Evolutionary conservation across 2,329 filamentous ascomycete species (phyloP).

Genomic region (Hyphodiscus sp.): DNA sequence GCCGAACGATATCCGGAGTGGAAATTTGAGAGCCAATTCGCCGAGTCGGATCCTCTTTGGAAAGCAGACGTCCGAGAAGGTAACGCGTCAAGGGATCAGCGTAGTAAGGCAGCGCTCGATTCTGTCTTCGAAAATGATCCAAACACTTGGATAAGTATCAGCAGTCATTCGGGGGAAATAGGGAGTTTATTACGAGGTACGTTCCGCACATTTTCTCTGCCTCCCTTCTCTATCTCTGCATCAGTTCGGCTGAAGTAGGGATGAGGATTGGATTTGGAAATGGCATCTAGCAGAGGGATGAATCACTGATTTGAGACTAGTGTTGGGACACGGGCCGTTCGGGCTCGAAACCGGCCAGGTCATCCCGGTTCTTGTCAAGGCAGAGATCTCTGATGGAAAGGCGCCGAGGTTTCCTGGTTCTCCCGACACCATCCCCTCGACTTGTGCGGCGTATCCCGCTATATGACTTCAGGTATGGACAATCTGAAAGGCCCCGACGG

Average conservation of each 20-base stretch:
- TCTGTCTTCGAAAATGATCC: constrained; percentile 49
- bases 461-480: background rate
- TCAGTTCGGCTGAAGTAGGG: background rate
- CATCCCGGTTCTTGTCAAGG: constrained; percentile 61
- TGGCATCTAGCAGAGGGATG: background rate
- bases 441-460: constrained; percentile 37
- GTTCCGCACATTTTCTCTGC: background rate
- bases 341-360: constrained; percentile 59
- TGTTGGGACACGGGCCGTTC: constrained; percentile 54
- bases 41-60: constrained; percentile 49
- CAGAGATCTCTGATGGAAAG: constrained; percentile 34
- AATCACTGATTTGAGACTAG: background rate
- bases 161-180: constrained; percentile 55
- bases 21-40: constrained; percentile 54
- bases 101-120: constrained; percentile 45
- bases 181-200: constrained; percentile 38
- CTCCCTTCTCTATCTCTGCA: background rate
- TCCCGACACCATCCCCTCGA: constrained; percentile 35
- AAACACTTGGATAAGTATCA: constrained; percentile 52
- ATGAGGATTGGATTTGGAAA: background rate
- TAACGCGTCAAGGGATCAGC: constrained; percentile 41
- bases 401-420: constrained; percentile 8
- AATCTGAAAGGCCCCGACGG: background rate
- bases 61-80: constrained; percentile 37
- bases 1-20: constrained; percentile 44